Evolutionary conservation across 2,329 filamentous ascomycete species (phyloP).

Genomic region (Neoarthrinium moseri): DNA sequence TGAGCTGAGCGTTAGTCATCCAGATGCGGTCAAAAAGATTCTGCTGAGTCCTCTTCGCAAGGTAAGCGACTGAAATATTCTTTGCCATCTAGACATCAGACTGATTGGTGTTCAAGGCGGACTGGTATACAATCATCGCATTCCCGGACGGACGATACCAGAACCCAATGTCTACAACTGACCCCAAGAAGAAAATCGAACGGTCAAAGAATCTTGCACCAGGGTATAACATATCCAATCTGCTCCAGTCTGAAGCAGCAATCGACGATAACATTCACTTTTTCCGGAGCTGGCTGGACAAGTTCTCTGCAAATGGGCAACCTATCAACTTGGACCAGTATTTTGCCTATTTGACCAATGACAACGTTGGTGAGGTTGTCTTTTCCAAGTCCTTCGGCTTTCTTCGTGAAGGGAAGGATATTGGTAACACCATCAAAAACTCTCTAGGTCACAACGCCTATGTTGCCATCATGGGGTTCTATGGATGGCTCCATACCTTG

Average conservation of each 20-base stretch:
- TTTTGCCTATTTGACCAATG: conserved; percentile 25
- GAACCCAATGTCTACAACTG: conserved; percentile 36
- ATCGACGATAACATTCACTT: conserved; percentile 14
- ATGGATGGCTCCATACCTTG: conserved; percentile 11
- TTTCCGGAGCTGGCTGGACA: conserved; percentile 18
- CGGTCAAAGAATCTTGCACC: conserved; percentile 29
- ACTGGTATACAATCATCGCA: conserved; percentile 33
- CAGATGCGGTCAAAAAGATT: conserved; percentile 36
- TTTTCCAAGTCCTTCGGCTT: conserved; percentile 27
- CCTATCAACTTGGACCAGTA: conserved; percentile 17
- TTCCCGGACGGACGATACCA: conserved; percentile 38
- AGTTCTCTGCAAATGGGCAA: conserved; percentile 7
- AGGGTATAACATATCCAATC: conserved; percentile 26
- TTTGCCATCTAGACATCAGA: not conserved
- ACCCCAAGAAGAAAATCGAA: conserved; percentile 31
- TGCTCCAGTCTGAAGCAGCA: conserved; percentile 14
- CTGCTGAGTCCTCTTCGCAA: conserved; percentile 30
- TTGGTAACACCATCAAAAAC: conserved; percentile 20
- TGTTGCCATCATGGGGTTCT: conserved; percentile 12
- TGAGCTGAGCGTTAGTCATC: conserved; percentile 41
- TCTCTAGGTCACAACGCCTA: conserved; percentile 8
- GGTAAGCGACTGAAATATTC: conserved; percentile 16
- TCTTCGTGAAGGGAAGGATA: conserved; percentile 23
- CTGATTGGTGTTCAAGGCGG: not conserved
- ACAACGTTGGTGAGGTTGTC: conserved; percentile 29